Evolutionary conservation across 768 basidiomycete species (phyloP).

Genomic region (Termitomyces sp.): DNA sequence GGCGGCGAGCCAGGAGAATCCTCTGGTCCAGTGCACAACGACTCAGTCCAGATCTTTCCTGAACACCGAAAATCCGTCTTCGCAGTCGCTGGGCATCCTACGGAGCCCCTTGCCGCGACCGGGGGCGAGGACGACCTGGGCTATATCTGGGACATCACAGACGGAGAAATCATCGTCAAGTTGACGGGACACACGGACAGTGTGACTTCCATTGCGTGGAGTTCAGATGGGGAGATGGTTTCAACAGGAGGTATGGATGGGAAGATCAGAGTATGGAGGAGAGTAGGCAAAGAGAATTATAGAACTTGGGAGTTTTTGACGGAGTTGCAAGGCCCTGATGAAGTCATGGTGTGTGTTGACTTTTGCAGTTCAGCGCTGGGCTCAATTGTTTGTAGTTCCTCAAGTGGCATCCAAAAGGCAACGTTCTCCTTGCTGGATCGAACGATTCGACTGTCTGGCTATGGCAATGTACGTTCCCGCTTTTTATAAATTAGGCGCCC

Average conservation of each 20-base stretch:
- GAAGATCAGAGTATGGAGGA: constrained; percentile 86
- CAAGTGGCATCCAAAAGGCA: constrained; percentile 94
- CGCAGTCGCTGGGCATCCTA: constrained; percentile 79
- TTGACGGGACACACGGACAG: constrained; percentile 94
- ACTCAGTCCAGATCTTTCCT: constrained; percentile 67
- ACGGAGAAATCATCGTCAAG: constrained; percentile 77
- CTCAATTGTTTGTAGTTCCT: constrained; percentile 64
- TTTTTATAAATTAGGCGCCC: constrained; percentile 2
- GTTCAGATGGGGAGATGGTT: constrained; percentile 86
- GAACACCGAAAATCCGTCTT: constrained; percentile 81
- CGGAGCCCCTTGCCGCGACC: constrained; percentile 77
- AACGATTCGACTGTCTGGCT: constrained; percentile 95
- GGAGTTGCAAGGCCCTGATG: constrained; percentile 90
- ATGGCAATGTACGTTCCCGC: constrained; percentile 80
- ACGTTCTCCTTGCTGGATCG: constrained; percentile 84
- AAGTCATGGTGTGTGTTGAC: constrained; percentile 73
- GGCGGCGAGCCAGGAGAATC: constrained; percentile 45
- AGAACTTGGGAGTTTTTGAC: constrained; percentile 93
- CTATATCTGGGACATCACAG: constrained; percentile 88
- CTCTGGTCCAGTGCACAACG: constrained; percentile 48
- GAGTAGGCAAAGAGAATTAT: constrained; percentile 74
- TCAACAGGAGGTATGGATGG: constrained; percentile 99
- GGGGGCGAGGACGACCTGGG: constrained; percentile 96
- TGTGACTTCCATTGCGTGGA: constrained; percentile 79
- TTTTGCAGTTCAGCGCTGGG: constrained; percentile 4